These are phyloP conservation scores for Ogataea dorogensis DNA, from an alignment of 805 yeast genomes.

Conservation along the genomic window DNA sequence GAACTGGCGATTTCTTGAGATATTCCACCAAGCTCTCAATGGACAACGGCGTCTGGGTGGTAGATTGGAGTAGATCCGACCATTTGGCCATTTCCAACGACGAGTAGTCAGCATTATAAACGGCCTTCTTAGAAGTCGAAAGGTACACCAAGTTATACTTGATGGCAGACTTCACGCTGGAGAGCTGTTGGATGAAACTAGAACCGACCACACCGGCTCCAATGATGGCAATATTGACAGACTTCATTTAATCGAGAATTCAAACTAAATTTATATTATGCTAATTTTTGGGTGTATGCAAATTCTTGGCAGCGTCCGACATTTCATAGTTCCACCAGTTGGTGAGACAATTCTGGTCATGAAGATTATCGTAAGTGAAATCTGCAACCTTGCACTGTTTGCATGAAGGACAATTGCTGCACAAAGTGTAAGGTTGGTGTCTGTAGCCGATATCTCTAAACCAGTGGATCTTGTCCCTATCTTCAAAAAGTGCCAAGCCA, in stretches of 20 bases:
- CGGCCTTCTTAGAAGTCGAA: constrained; percentile 70
- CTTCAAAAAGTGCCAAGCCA: constrained; percentile 71
- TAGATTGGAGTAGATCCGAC: constrained; percentile 45
- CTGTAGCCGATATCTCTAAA: constrained; percentile 80
- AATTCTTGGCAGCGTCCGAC: constrained; percentile 25
- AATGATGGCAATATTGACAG: constrained; percentile 68
- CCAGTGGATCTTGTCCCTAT: constrained; percentile 73
- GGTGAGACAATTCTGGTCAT: constrained; percentile 72
- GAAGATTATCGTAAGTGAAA: constrained; percentile 52
- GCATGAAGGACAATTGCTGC: constrained; percentile 66
- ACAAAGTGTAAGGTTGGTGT: constrained; percentile 62
- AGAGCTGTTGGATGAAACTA: constrained; percentile 81
- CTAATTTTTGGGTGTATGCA: constrained; percentile 24
- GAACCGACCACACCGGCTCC: constrained; percentile 97
- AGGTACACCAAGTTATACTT: constrained; percentile 75
- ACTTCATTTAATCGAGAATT: constrained; percentile 8
- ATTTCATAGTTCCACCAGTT: constrained; percentile 59
- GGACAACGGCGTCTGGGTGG: constrained; percentile 49
- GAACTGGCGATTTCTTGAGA: constrained; percentile 64
- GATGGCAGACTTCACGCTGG: constrained; percentile 55
- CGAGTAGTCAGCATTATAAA: constrained; percentile 64
- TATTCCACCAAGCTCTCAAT: constrained; percentile 58
- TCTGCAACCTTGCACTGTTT: constrained; percentile 49
- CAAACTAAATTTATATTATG: constrained; percentile 1
- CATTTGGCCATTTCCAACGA: constrained; percentile 68